These are phyloP conservation scores for Wickerhamomyces bovis DNA, from an alignment of 805 yeast genomes.

Conservation along the genomic window DNA sequence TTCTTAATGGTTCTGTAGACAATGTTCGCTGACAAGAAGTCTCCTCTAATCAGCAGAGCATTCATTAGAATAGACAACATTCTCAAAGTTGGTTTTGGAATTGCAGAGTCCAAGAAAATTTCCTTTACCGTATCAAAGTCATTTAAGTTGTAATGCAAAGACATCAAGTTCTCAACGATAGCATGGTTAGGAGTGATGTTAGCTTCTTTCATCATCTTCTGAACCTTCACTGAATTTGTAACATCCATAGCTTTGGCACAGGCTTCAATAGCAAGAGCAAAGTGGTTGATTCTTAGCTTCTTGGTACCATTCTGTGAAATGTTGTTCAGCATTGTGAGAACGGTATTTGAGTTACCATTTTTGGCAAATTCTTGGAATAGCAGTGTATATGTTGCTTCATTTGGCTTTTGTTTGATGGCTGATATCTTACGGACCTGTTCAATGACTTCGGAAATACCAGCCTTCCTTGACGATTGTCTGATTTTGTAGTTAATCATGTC, in stretches of 20 bases:
- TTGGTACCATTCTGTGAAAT: slow-evolving; percentile 6
- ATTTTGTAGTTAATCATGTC: slow-evolving; percentile 3
- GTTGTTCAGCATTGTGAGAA: slow-evolving; percentile 13
- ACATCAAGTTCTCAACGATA: slow-evolving; percentile 13
- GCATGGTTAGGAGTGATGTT: slow-evolving; percentile 9
- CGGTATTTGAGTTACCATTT: slow-evolving; percentile 15
- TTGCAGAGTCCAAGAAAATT: background rate
- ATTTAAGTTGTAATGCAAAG: slow-evolving; percentile 7
- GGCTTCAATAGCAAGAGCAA: slow-evolving; percentile 8
- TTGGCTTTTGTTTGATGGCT: slow-evolving; percentile 7
- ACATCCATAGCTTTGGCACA: slow-evolving; percentile 11
- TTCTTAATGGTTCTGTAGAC: slow-evolving; percentile 1
- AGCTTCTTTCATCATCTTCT: slow-evolving; percentile 8
- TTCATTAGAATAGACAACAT: slow-evolving; percentile 13
- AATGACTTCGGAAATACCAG: background rate
- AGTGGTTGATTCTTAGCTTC: slow-evolving; percentile 3
- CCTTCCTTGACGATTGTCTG: background rate
- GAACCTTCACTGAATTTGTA: slow-evolving; percentile 7
- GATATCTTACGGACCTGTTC: slow-evolving; percentile 2
- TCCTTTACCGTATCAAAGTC: slow-evolving; percentile 10
- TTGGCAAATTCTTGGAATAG: slow-evolving; percentile 16
- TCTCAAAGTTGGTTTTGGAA: slow-evolving; percentile 1
- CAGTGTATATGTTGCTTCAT: slow-evolving; percentile 10
- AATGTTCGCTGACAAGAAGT: slow-evolving; percentile 10
- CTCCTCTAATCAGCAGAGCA: slow-evolving; percentile 7